Conservation (phyloP, 2,329 filamentous ascomycete genomes). For the Cordyceps cicadae region DNA sequence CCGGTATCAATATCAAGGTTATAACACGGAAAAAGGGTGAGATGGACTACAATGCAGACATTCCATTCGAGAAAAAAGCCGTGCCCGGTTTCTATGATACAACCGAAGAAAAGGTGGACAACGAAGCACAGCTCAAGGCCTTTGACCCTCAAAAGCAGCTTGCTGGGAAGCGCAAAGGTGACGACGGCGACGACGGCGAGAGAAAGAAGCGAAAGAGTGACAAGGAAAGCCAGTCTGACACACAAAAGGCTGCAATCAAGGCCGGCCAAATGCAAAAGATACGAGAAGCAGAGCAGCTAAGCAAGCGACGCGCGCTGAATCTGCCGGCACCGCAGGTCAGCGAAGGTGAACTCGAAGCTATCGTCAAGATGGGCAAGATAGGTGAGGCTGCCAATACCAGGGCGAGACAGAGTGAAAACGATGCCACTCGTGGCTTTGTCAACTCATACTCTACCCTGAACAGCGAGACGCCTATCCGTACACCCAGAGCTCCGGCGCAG, state of each 20-base stretch:
- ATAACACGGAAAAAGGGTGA: slow-evolving; percentile 85
- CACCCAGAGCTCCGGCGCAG: slow-evolving; percentile 80
- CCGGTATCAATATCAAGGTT: slow-evolving; percentile 97
- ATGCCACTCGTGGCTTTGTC: slow-evolving; percentile 75
- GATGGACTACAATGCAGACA: slow-evolving; percentile 99
- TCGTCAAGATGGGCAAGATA: slow-evolving; percentile 96
- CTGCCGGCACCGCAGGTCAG: slow-evolving; percentile 86
- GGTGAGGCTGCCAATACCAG: slow-evolving; percentile 75
- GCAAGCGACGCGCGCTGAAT: slow-evolving; percentile 76
- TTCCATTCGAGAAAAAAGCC: slow-evolving; percentile 91
- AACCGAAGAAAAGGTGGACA: slow-evolving; percentile 66
- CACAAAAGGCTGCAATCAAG: slow-evolving; percentile 80
- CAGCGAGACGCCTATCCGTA: slow-evolving; percentile 78
- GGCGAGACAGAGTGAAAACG: slow-evolving; percentile 71
- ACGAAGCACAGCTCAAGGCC: slow-evolving; percentile 73
- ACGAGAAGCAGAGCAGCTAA: slow-evolving; percentile 92
- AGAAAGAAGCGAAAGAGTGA: slow-evolving; percentile 87
- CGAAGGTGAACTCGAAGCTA: slow-evolving; percentile 89
- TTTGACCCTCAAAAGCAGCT: slow-evolving; percentile 91
- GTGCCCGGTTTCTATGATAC: slow-evolving; percentile 91
- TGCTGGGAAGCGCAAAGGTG: slow-evolving; percentile 86
- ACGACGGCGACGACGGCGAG: slow-evolving; percentile 72
- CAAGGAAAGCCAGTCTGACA: slow-evolving; percentile 68
- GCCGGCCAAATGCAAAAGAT: slow-evolving; percentile 92
- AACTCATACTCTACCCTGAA: slow-evolving; percentile 80